These are phyloP conservation scores for Zygoascus meyerae DNA, from an alignment of 1,139 yeast species.

Conservation along the genomic window DNA sequence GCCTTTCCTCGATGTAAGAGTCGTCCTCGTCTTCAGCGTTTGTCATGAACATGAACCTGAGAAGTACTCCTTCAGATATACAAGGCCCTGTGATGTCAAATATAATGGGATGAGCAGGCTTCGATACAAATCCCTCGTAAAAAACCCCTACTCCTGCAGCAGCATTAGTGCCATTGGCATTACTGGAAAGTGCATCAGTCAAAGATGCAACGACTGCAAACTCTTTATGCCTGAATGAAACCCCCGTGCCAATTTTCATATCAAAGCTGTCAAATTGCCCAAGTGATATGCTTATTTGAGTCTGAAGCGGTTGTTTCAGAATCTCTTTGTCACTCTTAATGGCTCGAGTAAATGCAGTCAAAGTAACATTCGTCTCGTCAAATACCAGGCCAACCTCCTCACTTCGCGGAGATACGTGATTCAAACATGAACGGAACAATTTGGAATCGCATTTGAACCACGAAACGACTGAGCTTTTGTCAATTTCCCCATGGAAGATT, in stretches of 20 bases:
- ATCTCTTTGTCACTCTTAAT: constrained; percentile 23
- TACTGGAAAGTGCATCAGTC: constrained; percentile 1
- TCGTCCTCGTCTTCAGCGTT: constrained; percentile 11
- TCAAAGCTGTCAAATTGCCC: constrained; percentile 25
- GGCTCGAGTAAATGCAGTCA: constrained; percentile 28
- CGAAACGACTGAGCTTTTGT: constrained; percentile 18
- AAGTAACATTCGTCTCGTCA: constrained; percentile 18
- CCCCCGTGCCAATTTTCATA: constrained; percentile 19
- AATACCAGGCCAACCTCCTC: constrained; percentile 28
- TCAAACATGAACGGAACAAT: constrained; percentile 25
- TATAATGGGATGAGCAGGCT: constrained; percentile 26
- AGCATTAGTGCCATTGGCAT: constrained; percentile 21
- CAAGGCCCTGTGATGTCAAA: constrained; percentile 18
- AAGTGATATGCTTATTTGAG: constrained; percentile 22
- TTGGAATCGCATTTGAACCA: constrained; percentile 24
- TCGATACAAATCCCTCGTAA: constrained; percentile 19
- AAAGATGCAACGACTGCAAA: constrained; percentile 8
- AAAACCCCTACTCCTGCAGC: constrained; percentile 20
- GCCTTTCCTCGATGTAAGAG: constrained; percentile 3
- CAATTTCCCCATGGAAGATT: constrained; percentile 21
- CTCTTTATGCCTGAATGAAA: constrained; percentile 30
- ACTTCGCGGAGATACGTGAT: constrained; percentile 28
- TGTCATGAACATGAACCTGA: constrained; percentile 19
- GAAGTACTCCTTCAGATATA: constrained; percentile 16
- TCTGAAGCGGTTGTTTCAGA: constrained; percentile 29